Evolutionary conservation across 305 asterid genomes (phyloP).

Genomic region (Fraxinus greggii): DNA sequence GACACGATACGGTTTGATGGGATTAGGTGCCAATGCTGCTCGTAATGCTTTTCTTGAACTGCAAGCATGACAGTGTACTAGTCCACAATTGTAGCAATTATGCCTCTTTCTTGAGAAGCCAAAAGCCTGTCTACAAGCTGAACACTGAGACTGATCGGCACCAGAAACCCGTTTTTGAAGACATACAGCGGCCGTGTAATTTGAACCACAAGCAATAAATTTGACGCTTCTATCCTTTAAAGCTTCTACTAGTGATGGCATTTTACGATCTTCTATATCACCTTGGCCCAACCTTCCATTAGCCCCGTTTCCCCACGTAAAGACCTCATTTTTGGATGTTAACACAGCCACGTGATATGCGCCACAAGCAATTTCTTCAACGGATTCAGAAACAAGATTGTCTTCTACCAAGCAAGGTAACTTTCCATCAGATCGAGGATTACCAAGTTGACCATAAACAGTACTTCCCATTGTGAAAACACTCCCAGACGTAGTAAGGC

Average conservation of each 20-base stretch:
- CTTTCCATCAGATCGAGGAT: conserved; percentile 79
- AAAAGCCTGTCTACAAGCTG: conserved; percentile 89
- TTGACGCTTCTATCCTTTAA: conserved; percentile 83
- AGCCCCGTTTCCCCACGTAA: conserved; percentile 97
- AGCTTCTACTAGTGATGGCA: conserved; percentile 76
- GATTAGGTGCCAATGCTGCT: conserved; percentile 95
- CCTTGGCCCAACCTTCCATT: conserved; percentile 98
- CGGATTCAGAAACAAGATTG: conserved; percentile 62
- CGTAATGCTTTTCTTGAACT: conserved; percentile 79
- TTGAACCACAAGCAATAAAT: conserved; percentile 87
- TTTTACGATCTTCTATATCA: conserved; percentile 83
- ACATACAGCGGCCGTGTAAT: conserved; percentile 81
- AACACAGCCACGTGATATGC: conserved; percentile 85
- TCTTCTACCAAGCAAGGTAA: conserved; percentile 77
- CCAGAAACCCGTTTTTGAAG: conserved; percentile 94
- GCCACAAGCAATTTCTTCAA: conserved; percentile 87
- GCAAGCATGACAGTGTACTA: conserved; percentile 94
- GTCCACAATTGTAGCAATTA: conserved; percentile 93
- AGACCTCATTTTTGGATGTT: conserved; percentile 87
- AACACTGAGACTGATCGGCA: conserved; percentile 93
- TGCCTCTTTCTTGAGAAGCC: conserved; percentile 97
- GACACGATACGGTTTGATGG: conserved; percentile 84
- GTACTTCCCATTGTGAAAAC: conserved; percentile 94
- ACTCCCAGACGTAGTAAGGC: conserved; percentile 79
- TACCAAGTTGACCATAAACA: conserved; percentile 94